These are phyloP conservation scores for Puccinia brachypodii DNA, from an alignment of 1,284 basidiomycete species.

Conservation along the genomic window DNA sequence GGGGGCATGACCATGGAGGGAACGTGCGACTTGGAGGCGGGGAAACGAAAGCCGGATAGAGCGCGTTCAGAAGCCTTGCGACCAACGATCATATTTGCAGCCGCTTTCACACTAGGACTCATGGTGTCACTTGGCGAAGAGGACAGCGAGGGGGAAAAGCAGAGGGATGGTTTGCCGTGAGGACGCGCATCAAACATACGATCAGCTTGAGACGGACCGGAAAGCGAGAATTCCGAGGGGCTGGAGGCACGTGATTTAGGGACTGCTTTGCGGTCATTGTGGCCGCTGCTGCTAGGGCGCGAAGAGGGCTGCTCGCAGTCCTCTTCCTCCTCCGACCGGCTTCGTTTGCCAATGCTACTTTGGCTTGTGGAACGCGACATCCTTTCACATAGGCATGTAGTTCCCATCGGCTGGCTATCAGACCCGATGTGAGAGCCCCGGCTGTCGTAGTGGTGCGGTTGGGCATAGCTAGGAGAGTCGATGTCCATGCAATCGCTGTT, in stretches of 20 bases:
- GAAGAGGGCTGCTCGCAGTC: neutral
- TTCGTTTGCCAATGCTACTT: constrained; percentile 42
- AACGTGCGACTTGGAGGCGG: constrained; percentile 23
- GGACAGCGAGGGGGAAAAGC: neutral
- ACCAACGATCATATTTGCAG: constrained; percentile 25
- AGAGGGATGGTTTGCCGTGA: neutral
- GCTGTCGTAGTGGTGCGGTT: neutral
- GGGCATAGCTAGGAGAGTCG: constrained; percentile 35
- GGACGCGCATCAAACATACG: constrained; percentile 1
- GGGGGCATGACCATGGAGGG: neutral
- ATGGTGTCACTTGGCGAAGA: constrained; percentile 38
- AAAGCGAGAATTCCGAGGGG: neutral
- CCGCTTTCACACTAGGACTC: constrained; percentile 40
- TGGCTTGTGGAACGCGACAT: constrained; percentile 27
- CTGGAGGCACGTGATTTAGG: neutral
- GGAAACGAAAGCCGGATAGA: constrained; percentile 45
- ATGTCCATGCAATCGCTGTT: constrained; percentile 32
- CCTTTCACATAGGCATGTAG: neutral
- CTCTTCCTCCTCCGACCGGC: constrained; percentile 29
- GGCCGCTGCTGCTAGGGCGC: neutral
- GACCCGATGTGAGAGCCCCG: neutral
- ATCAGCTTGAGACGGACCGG: neutral
- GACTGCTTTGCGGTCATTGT: neutral
- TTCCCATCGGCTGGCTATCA: neutral
- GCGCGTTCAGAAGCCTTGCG: constrained; percentile 37